Evolutionary conservation across 2,329 filamentous ascomycete genomes (phyloP), one percentile per base, ranked within the genome.

Genomic region (Verticillium zaregamsianum): DNA sequence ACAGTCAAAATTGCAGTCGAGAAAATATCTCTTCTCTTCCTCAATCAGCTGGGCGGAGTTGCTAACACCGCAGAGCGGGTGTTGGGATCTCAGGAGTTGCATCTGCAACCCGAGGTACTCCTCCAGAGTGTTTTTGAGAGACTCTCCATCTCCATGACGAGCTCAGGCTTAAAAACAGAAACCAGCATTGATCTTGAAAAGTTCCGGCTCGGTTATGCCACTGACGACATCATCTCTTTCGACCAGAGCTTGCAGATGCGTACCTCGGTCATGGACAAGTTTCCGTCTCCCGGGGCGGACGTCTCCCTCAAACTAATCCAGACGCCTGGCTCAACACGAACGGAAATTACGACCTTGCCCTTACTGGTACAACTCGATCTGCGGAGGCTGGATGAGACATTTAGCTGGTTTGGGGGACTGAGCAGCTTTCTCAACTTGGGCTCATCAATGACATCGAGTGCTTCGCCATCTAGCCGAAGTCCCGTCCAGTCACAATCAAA

Each of bases 351-450:
- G 59, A 96, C 93, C 0, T 80, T 96, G 11, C 92, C 93, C 6
- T 74, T 97, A 2, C 86, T 89, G 62, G 73, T 97, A 11, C 85
- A 88, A 61, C 76, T 98, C 49, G 91, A 98, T 70, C 78, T 97
- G 17, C 88, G 90, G 65, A 85, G 86, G 61, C 77, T 98, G 25
- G 95, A 98, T 68, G 93, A 97, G 68, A 91, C 91, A 0, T 87
- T 98, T 63, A 86, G 87, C 61, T 92, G 91, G 82, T 93, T 97
- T 74, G 95, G 95, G 39, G 95, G 95, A 0, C 79, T 99, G 54
- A 97, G 93, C 73, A 92, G 93, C 66, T 90, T 99, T 59, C 79
- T 99, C 54, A 96, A 95, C 68, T 85, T 97, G 72, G 91, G 93
- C 65, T 90, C 86, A 63, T 97, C 94, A 0, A 90, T 96, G 65